phyloP scores from a whole-genome alignment of 352 stramenopile genomes.

The Pythium aristosporum region DNA sequence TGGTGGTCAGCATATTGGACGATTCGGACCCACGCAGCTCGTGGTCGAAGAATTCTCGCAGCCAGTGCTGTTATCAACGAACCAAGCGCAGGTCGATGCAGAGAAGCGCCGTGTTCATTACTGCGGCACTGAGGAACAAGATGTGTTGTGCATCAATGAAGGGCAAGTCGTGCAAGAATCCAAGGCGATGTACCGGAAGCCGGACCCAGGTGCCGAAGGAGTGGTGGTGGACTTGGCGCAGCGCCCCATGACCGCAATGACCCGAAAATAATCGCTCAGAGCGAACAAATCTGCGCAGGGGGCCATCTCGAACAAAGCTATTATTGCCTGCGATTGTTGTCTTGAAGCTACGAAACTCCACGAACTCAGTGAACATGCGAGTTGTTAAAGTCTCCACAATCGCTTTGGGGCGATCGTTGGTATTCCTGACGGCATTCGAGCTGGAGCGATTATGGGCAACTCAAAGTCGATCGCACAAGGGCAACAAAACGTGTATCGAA shows the following conservation, averaged over 20 bases:
- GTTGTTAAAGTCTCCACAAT: too few species aligned
- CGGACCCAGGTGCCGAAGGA: conserved; percentile 70
- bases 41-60: conserved; percentile 75
- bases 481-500: neutral
- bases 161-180: conserved; percentile 84
- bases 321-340: neutral
- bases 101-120: conserved; percentile 72
- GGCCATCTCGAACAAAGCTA: neutral
- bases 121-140: conserved; percentile 77
- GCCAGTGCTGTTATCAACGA: conserved; percentile 75
- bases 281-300: neutral
- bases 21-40: conserved; percentile 40
- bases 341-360: neutral
- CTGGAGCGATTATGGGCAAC: conserved; percentile 5
- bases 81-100: conserved; percentile 58
- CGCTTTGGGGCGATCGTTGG: too few species aligned
- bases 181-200: conserved; percentile 75
- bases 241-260: conserved; percentile 67
- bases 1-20: conserved; percentile 25
- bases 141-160: conserved; percentile 90
- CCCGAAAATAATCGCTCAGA: conserved; percentile 33
- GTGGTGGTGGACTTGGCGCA: conserved; percentile 68
- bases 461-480: neutral
- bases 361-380: too few species aligned
- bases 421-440: too few species aligned